Conservation (phyloP, 352 stramenopile genomes). For the Pythium monospermum region DNA sequence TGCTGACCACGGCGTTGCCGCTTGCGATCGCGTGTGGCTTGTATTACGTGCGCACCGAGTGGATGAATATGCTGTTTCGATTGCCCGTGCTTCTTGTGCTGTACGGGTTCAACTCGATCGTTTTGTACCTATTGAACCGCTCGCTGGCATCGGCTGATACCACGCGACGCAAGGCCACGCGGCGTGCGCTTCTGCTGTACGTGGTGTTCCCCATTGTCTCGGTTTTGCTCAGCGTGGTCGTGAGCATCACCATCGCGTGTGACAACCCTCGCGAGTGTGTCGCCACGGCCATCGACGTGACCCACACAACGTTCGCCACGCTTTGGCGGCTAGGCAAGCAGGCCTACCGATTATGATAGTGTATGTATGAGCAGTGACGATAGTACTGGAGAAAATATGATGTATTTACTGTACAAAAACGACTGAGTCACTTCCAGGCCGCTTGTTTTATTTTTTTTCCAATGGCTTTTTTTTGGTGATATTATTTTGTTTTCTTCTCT, state of each 20-base stretch:
- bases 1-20: constrained; percentile 50
- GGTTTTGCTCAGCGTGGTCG: constrained; percentile 46
- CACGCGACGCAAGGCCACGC: constrained; percentile 24
- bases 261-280: constrained; percentile 61
- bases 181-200: constrained; percentile 41
- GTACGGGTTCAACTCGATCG: constrained; percentile 63
- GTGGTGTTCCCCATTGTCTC: constrained; percentile 59
- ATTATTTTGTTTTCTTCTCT: constrained; percentile 13
- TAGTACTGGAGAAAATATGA: no score
- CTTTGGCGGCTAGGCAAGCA: constrained; percentile 33
- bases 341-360: constrained; percentile 44
- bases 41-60: constrained; percentile 67
- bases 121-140: constrained; percentile 51
- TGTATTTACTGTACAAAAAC: constrained; percentile 3
- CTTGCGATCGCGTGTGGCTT: constrained; percentile 37
- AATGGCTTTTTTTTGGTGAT: not conserved
- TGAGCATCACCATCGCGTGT: constrained; percentile 68
- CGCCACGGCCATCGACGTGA: constrained; percentile 29
- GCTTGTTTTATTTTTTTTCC: not conserved
- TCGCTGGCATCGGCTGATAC: constrained; percentile 14
- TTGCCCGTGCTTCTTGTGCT: constrained; percentile 61
- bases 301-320: constrained; percentile 24
- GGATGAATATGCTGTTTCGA: constrained; percentile 79
- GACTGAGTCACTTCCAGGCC: no score
- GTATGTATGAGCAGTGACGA: no score